These are phyloP conservation scores for Acanthamoeba quina DNA, from an alignment of 208 protist species.

Conservation along the genomic window DNA sequence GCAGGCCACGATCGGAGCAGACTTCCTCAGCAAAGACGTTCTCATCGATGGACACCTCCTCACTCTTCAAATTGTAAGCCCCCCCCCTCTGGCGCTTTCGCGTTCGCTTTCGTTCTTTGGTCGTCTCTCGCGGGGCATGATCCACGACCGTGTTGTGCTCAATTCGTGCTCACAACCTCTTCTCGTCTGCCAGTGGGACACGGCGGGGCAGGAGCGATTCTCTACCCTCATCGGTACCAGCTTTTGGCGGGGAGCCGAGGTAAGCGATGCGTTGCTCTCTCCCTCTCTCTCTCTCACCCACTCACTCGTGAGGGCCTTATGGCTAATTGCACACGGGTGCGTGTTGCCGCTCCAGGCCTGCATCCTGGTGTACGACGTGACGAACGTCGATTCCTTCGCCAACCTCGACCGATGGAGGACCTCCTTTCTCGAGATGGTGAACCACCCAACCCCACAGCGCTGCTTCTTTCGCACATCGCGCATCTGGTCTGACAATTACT, in stretches of 20 bases:
- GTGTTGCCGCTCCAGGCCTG: conserved; percentile 74
- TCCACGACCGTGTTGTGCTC: too few species aligned
- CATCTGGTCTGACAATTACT: neutral
- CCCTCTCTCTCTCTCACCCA: too few species aligned
- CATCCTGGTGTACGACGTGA: conserved; percentile 85
- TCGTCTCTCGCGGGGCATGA: too few species aligned
- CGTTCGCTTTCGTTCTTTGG: conserved; percentile 21
- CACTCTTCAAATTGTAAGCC: conserved; percentile 8
- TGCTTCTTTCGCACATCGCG: neutral
- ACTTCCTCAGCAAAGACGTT: conserved; percentile 23
- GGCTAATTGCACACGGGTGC: neutral
- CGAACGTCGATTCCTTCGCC: conserved; percentile 77
- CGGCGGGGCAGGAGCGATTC: conserved; percentile 86
- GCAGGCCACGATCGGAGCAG: conserved; percentile 19
- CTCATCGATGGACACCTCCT: conserved; percentile 17
- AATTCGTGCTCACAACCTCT: too few species aligned
- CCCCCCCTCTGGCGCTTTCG: neutral
- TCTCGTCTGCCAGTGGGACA: neutral
- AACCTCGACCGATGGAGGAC: conserved; percentile 82
- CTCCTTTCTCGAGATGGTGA: conserved; percentile 74
- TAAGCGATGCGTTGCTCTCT: neutral
- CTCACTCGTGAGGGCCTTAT: too few species aligned
- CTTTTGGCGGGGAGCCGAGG: conserved; percentile 84
- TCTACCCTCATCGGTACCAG: conserved; percentile 76
- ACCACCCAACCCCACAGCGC: too few species aligned